Conservation (phyloP, 345 rosid genomes). For the Boechera retrofracta region DNA sequence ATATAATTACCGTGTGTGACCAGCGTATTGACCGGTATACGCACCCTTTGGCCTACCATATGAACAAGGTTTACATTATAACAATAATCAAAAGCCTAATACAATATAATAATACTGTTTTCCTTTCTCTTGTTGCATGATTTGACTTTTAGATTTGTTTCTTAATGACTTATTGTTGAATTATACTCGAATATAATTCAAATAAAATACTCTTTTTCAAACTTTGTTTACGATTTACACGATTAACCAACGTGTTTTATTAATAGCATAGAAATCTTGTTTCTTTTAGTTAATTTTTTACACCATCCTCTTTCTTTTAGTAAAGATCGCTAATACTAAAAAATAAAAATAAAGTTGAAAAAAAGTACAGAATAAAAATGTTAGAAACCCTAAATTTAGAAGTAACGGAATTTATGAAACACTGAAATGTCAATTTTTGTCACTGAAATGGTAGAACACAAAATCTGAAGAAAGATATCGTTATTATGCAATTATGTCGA, state of each 20-base stretch:
- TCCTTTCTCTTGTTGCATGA: conserved; percentile 22
- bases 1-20: conserved; percentile 42
- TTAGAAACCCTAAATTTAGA: background rate
- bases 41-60: conserved; percentile 41
- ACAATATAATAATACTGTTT: background rate
- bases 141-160: conserved; percentile 33
- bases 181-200: too few relatives aligned
- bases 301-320: background rate
- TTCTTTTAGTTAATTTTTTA: background rate
- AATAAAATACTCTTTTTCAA: too few relatives aligned
- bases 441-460: conserved; percentile 7
- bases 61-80: conserved; percentile 31
- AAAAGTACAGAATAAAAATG: background rate
- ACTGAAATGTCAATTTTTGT: background rate
- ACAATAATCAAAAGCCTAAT: conserved; percentile 10
- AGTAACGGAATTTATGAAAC: background rate
- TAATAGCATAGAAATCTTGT: background rate
- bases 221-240: background rate
- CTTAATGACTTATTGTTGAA: conserved; percentile 1
- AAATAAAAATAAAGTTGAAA: too few relatives aligned
- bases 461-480: background rate
- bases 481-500: background rate
- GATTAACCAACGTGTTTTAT: background rate
- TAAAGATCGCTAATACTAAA: background rate
- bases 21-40: conserved; percentile 41